Percentiles rank a stretch among this genome's conserved stretches.
Conservation (phyloP, 306 rosid species). For the Castanopsis chinensis region DNA sequence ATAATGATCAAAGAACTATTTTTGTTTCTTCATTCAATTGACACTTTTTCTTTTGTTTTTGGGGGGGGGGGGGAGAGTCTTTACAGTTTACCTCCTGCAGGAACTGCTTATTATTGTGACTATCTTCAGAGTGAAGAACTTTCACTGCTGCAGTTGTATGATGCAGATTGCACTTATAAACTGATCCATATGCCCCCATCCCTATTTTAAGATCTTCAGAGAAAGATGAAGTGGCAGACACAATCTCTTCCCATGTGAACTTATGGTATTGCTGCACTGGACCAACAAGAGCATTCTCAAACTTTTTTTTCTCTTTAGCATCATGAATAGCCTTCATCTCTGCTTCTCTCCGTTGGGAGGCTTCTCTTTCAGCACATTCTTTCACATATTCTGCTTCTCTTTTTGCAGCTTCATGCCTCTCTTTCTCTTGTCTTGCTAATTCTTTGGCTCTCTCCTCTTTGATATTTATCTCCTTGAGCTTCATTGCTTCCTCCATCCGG, state of each 20-base stretch:
- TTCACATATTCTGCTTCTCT: slow-evolving; percentile 56
- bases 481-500: slow-evolving; percentile 53
- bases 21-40: not conserved
- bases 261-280: slow-evolving; percentile 50
- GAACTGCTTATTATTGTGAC: slow-evolving; percentile 58
- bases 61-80: not conserved
- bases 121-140: slow-evolving; percentile 65
- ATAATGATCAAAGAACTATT: slow-evolving; percentile 6
- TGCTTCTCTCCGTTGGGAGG: slow-evolving; percentile 58
- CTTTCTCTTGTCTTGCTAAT: slow-evolving; percentile 52
- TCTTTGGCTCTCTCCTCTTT: slow-evolving; percentile 58
- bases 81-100: slow-evolving; percentile 71
- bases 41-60: no score
- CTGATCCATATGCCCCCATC: slow-evolving; percentile 78
- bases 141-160: slow-evolving; percentile 92
- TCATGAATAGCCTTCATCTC: slow-evolving; percentile 60
- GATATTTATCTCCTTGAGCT: slow-evolving; percentile 54
- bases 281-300: slow-evolving; percentile 68
- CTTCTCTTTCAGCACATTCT: slow-evolving; percentile 72
- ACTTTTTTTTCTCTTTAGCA: slow-evolving; percentile 62
- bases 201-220: slow-evolving; percentile 83
- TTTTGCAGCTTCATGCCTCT: slow-evolving; percentile 57
- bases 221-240: slow-evolving; percentile 77
- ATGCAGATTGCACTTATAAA: slow-evolving; percentile 80
- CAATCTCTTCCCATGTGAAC: slow-evolving; percentile 84